Evolutionary conservation across 352 stramenopile species (phyloP).

Genomic region (Phytophthora europaea): DNA sequence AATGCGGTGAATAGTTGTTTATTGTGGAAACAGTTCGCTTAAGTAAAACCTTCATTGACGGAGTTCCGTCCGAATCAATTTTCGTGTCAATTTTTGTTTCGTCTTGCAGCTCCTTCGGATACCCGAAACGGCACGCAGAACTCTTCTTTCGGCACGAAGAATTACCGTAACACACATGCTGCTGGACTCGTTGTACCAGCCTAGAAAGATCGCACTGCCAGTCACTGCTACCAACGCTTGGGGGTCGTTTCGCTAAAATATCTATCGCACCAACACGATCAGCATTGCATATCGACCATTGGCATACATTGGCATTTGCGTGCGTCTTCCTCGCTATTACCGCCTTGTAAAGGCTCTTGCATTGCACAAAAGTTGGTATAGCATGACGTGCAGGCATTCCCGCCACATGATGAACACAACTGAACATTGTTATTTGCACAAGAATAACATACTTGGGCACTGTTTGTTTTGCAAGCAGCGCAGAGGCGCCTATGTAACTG

Average conservation of each 20-base stretch:
- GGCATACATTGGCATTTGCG: too few relatives aligned
- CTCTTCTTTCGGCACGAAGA: conserved; percentile 15
- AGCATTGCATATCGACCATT: not conserved
- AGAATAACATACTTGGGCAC: too few relatives aligned
- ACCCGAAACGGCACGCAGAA: conserved; percentile 12
- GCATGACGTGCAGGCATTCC: too few relatives aligned
- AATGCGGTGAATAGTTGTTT: conserved; percentile 12
- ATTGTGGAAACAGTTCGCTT: conserved; percentile 2
- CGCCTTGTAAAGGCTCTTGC: too few relatives aligned
- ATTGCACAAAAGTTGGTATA: too few relatives aligned
- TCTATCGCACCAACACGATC: not conserved
- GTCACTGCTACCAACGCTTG: too few relatives aligned
- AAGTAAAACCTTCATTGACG: not conserved
- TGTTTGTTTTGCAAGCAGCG: too few relatives aligned
- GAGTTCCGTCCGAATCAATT: not conserved
- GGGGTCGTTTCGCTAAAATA: conserved; percentile 1
- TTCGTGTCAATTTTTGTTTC: not conserved
- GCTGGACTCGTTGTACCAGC: conserved; percentile 22
- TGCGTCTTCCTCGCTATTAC: not conserved
- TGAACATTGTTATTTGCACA: too few relatives aligned
- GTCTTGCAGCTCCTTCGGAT: conserved; percentile 12
- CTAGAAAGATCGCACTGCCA: conserved; percentile 21
- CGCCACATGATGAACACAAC: too few relatives aligned
- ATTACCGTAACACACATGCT: conserved; percentile 10
- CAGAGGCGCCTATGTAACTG: too few relatives aligned